Evolutionary conservation across 495 filamentous ascomycete genomes (phyloP).

Genomic region (Tuber brumale): DNA sequence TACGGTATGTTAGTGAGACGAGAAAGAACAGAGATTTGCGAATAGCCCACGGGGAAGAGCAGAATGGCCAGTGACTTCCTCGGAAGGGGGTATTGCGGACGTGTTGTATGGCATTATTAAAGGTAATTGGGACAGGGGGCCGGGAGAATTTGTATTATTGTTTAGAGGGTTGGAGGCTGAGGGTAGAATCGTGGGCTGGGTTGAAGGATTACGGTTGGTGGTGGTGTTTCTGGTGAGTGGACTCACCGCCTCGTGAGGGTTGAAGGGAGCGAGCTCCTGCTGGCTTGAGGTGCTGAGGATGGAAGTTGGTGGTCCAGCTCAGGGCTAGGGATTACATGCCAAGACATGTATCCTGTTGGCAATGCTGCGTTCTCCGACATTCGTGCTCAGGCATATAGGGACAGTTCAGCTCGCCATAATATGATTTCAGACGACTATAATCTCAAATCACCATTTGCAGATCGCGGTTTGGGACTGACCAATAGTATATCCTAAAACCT

Average conservation of each 20-base stretch:
- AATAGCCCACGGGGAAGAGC: slow-evolving; percentile 68
- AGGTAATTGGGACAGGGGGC: background rate
- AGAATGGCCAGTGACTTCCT: slow-evolving; percentile 77
- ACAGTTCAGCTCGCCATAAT: too few species aligned
- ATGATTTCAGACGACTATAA: too few species aligned
- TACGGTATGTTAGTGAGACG: slow-evolving; percentile 41
- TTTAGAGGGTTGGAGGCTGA: background rate
- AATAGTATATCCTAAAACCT: too few species aligned
- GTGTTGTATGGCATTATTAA: slow-evolving; percentile 86
- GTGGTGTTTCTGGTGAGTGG: background rate
- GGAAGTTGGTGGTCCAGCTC: background rate
- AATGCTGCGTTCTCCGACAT: background rate
- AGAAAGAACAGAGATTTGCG: slow-evolving; percentile 9
- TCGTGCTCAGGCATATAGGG: background rate
- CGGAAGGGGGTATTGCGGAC: slow-evolving; percentile 65
- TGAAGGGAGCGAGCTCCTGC: background rate
- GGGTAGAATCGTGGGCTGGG: background rate
- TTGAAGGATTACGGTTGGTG: background rate
- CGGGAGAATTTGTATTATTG: background rate
- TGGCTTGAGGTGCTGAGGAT: background rate
- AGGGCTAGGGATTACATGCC: slow-evolving; percentile 3
- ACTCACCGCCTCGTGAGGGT: background rate
- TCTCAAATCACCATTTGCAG: too few species aligned
- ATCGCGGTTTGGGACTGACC: too few species aligned
- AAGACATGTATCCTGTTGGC: background rate